Conservation (phyloP, 1,284 basidiomycete species). For the Entoloma clypeatum region DNA sequence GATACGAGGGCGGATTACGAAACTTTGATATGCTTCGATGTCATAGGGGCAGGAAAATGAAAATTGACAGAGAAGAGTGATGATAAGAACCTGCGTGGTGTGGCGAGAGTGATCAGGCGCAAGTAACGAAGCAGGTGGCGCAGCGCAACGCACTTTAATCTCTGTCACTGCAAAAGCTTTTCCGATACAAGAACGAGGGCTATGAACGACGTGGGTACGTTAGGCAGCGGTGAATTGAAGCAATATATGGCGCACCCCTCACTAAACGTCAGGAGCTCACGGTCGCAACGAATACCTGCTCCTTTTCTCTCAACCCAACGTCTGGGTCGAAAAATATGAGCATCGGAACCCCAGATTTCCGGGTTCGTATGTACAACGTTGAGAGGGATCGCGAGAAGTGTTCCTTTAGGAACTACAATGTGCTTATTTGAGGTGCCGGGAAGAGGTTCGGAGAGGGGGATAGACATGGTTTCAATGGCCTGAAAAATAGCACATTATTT, state of each 20-base stretch:
- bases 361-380: conserved; percentile 54
- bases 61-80: conserved; percentile 49
- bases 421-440: conserved; percentile 36
- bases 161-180: conserved; percentile 51
- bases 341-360: conserved; percentile 54
- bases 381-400: conserved; percentile 49
- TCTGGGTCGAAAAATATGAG: conserved; percentile 50
- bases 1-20: conserved; percentile 56
- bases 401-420: conserved; percentile 52
- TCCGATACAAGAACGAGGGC: conserved; percentile 54
- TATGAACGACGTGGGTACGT: conserved; percentile 23
- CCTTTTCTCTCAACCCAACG: conserved; percentile 49
- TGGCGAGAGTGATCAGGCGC: conserved; percentile 1
- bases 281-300: conserved; percentile 28
- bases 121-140: background rate
- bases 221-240: conserved; percentile 1
- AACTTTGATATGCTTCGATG: conserved; percentile 59
- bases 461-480: conserved; percentile 43
- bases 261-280: conserved; percentile 52
- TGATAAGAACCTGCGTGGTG: conserved; percentile 37
- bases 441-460: conserved; percentile 50
- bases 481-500: conserved; percentile 23
- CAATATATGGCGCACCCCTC: conserved; percentile 39
- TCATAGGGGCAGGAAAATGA: conserved; percentile 44
- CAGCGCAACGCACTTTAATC: conserved; percentile 45